phyloP scores from a whole-genome alignment of 257 asterid species.

The Gardenia jasminoides region DNA sequence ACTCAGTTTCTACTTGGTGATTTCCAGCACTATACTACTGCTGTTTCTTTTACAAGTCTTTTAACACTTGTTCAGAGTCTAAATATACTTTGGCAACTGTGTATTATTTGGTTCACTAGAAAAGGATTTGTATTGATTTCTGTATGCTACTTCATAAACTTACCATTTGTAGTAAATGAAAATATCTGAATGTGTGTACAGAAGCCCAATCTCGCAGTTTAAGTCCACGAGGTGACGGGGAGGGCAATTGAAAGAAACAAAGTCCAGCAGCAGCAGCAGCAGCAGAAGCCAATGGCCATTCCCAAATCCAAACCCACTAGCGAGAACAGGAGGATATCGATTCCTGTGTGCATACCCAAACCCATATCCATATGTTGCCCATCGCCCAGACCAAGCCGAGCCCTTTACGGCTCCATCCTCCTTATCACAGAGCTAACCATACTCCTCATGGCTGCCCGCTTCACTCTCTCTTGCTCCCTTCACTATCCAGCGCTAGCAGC shows the following conservation, averaged over 20 bases:
- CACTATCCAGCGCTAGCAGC: background rate
- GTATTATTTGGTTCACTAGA: background rate
- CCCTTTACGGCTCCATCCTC: constrained; percentile 10
- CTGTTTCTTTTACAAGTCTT: background rate
- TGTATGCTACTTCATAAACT: background rate
- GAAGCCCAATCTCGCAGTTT: too few species aligned
- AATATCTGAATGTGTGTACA: too few species aligned
- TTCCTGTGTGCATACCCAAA: background rate
- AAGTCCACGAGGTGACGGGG: too few species aligned
- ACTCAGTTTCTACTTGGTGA: background rate
- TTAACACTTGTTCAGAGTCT: background rate
- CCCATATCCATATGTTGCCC: background rate
- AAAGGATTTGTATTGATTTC: background rate
- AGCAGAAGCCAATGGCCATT: background rate
- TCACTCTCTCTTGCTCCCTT: constrained; percentile 23
- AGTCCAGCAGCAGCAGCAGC: background rate
- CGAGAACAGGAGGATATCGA: too few species aligned
- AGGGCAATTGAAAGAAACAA: too few species aligned
- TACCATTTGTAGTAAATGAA: too few species aligned
- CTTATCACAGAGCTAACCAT: constrained; percentile 17
- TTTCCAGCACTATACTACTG: background rate
- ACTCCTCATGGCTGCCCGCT: constrained; percentile 30
- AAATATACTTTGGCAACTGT: background rate
- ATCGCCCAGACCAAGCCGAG: constrained; percentile 1
- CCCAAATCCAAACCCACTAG: too few species aligned